A percentile compares a stretch with the other conserved stretches of the same genome.
Conservation (phyloP, 2,329 filamentous ascomycete species). For the Aspergillus sojae region DNA sequence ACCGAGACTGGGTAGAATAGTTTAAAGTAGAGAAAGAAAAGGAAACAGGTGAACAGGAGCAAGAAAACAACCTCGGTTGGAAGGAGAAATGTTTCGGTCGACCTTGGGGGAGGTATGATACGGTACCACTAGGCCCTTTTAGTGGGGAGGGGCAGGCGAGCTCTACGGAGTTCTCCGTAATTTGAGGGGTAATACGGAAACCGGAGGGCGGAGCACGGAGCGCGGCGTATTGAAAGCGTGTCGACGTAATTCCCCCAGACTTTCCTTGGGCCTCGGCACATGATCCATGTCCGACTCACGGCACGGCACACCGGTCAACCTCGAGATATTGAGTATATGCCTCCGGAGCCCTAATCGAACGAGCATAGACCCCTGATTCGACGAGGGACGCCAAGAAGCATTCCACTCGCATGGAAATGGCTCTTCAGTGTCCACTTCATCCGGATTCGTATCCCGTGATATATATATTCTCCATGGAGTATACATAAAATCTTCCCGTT, state of each 20-base stretch:
- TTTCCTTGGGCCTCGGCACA: constrained; percentile 9
- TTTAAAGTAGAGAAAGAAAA: constrained; percentile 15
- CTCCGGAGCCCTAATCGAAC: neutral
- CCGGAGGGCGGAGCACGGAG: neutral
- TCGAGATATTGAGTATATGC: neutral
- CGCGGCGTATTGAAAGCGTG: neutral
- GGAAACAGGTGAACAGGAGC: constrained; percentile 3
- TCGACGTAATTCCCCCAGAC: neutral
- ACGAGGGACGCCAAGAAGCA: neutral
- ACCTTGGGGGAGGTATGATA: constrained; percentile 10
- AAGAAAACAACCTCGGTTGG: constrained; percentile 23
- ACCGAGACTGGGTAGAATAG: constrained; percentile 9
- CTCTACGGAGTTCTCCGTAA: neutral
- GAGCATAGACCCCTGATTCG: neutral
- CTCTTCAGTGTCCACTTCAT: neutral
- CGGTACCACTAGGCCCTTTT: neutral
- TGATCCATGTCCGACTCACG: neutral
- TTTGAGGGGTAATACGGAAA: constrained; percentile 9
- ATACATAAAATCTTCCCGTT: neutral
- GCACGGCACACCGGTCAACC: constrained; percentile 1
- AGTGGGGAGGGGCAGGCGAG: neutral
- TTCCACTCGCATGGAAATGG: too few relatives aligned
- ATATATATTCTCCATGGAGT: neutral
- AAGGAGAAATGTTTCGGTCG: constrained; percentile 17
- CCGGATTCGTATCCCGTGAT: neutral